Percentiles rank a stretch among this genome's conserved stretches.
Evolutionary conservation across 1,284 basidiomycete genomes (phyloP).

Genomic region (Pholiota adiposa): DNA sequence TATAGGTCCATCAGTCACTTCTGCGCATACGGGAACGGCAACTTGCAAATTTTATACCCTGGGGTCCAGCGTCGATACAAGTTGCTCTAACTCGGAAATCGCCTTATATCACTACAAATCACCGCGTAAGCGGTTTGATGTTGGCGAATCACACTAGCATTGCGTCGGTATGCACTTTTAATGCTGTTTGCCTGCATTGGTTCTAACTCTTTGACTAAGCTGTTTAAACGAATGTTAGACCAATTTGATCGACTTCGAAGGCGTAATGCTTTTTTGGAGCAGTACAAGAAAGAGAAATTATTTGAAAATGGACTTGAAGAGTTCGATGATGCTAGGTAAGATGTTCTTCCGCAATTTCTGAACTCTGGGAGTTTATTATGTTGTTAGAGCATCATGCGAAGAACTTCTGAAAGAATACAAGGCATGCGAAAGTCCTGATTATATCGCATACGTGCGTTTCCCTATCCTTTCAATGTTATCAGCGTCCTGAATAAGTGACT

Average conservation of each 20-base stretch:
- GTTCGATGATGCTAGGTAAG: conserved; percentile 91
- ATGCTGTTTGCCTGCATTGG: not conserved
- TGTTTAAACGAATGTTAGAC: conserved; percentile 96
- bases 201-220: conserved; percentile 43
- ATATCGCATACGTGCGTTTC: conserved; percentile 77
- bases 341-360: not conserved
- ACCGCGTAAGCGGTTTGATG: conserved; percentile 97
- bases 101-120: conserved; percentile 87
- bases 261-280: conserved; percentile 95
- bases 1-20: conserved; percentile 93
- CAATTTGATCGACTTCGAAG: conserved; percentile 91
- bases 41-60: conserved; percentile 97
- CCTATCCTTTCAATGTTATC: conserved; percentile 26
- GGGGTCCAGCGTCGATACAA: conserved; percentile 99
- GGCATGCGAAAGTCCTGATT: conserved; percentile 90
- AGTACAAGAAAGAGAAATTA: conserved; percentile 97
- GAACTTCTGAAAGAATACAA: conserved; percentile 91
- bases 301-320: conserved; percentile 92
- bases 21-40: conserved; percentile 96
- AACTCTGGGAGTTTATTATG: not conserved
- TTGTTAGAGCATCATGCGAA: conserved; percentile 76
- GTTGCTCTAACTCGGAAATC: conserved; percentile 93
- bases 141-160: conserved; percentile 99
- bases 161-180: conserved; percentile 80
- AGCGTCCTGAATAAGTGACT: not conserved